These are phyloP conservation scores for Penicillium sp. DNA, from an alignment of 2,329 filamentous ascomycete species.

Conservation along the genomic window DNA sequence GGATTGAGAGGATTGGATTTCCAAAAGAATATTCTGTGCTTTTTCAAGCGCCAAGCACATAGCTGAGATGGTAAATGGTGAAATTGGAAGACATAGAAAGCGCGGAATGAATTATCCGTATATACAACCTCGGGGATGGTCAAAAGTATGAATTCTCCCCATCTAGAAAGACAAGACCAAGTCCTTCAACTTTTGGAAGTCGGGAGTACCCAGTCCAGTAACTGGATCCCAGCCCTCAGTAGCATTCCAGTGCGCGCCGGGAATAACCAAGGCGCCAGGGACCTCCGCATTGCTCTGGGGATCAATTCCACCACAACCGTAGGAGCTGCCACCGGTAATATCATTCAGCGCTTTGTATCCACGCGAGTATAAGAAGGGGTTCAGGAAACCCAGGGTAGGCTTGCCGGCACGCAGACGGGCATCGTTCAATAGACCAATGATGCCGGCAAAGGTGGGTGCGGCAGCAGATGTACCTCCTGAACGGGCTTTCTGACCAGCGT, in stretches of 20 bases:
- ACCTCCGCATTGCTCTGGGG: conserved; percentile 24
- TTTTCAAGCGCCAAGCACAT: too few relatives aligned
- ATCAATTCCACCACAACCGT: conserved; percentile 34
- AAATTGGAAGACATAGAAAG: too few relatives aligned
- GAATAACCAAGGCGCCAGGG: conserved; percentile 21
- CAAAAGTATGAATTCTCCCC: conserved; percentile 6
- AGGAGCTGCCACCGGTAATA: conserved; percentile 31
- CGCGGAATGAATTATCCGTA: too few relatives aligned
- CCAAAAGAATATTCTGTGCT: too few relatives aligned
- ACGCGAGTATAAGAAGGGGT: conserved; percentile 53
- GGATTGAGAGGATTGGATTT: too few relatives aligned
- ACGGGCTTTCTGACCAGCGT: conserved; percentile 4
- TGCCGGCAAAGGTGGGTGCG: conserved; percentile 53
- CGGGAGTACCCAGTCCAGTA: conserved; percentile 37
- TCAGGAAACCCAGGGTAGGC: conserved; percentile 51
- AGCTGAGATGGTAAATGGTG: too few relatives aligned
- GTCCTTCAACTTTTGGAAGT: conserved; percentile 21
- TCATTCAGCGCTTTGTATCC: conserved; percentile 50
- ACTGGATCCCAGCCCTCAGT: conserved; percentile 41
- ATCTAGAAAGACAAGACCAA: conserved; percentile 12
- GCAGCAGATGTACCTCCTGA: conserved; percentile 38
- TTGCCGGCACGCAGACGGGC: conserved; percentile 50
- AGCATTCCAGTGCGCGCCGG: conserved; percentile 29
- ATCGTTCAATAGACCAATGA: conserved; percentile 58
- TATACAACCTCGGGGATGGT: too few relatives aligned